Evolutionary conservation across 1,284 basidiomycete genomes (phyloP), one percentile per base, ranked within the genome.

Genomic region (Coriolopsis trogii): DNA sequence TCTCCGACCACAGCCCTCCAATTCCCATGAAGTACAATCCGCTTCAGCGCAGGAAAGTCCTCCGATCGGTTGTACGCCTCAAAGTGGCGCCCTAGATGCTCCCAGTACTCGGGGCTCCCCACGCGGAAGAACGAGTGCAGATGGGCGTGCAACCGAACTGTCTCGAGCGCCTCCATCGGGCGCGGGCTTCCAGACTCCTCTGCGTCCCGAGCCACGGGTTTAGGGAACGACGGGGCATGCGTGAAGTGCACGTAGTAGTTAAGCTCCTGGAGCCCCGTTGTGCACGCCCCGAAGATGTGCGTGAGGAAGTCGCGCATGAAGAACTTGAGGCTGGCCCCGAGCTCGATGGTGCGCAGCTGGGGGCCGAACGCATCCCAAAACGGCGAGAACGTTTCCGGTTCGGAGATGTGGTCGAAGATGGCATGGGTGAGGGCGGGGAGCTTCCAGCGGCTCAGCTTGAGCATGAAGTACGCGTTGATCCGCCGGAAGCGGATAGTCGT

Each of bases 161-260:
- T 73, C 24, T 64, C 61, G 37, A 86, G 60, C 16, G 70, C 67
- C 3, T 63, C 33, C 13, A 51, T 39, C 20, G 77, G 73, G 7
- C 68, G 58, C 18, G 63, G n/a, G 15, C 33, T n/a, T 34, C 6
- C 9, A 16, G 13, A n/a, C n/a, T n/a, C n/a, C n/a, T n/a, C n/a
- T n/a, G n/a, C n/a, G n/a, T n/a, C n/a, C n/a, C n/a, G n/a, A n/a
- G n/a, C n/a, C n/a, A n/a, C n/a, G n/a, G n/a, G n/a, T n/a, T n/a
- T n/a, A n/a, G n/a, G n/a, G n/a, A n/a, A n/a, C n/a, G 80, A 82
- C 62, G 79, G 74, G 33, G 81, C 45, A 62, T 77, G 53, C 1
- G 81, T 81, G 69, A 82, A 84, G 63, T 79, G 74, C 36, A 82
- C 46, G 63, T 78, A 77, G 62, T 82, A 85, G 64, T 84, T 79